These are phyloP conservation scores for Aspergillus nomiae DNA, from an alignment of 2,329 filamentous ascomycete species.

Conservation along the genomic window DNA sequence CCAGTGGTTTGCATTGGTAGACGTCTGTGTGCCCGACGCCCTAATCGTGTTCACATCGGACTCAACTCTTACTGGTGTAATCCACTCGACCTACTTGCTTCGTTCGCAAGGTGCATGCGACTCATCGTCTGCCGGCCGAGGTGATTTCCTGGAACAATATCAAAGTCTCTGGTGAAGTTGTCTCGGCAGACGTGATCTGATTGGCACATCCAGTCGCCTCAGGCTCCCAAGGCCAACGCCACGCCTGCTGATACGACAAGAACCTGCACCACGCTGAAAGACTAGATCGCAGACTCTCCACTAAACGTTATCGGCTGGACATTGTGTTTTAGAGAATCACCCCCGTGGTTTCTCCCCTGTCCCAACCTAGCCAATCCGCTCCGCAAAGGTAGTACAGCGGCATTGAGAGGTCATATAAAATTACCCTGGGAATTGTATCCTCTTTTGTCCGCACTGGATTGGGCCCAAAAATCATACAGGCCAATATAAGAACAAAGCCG, in stretches of 20 bases:
- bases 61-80: constrained; percentile 1
- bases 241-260: constrained; percentile 22
- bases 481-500: constrained; percentile 1
- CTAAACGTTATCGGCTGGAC: constrained; percentile 26
- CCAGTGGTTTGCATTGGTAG: constrained; percentile 8
- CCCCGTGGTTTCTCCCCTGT: constrained; percentile 6
- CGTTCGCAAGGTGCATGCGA: constrained; percentile 9
- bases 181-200: constrained; percentile 14
- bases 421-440: constrained; percentile 9
- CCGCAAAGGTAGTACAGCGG: constrained; percentile 15
- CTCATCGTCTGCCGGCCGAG: constrained; percentile 10
- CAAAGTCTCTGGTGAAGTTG: constrained; percentile 1
- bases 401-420: constrained; percentile 12
- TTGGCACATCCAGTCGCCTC: constrained; percentile 22
- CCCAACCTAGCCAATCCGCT: constrained; percentile 10
- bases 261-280: constrained; percentile 22
- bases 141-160: constrained; percentile 7
- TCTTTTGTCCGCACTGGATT: constrained; percentile 13
- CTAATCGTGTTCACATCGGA: constrained; percentile 14
- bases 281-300: constrained; percentile 20
- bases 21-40: constrained; percentile 28
- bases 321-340: constrained; percentile 12
- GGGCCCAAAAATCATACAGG: constrained; percentile 11
- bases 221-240: constrained; percentile 20
- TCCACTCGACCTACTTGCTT: constrained; percentile 2